Conservation (phyloP, 306 rosid genomes). For the Vicia sativa region DNA sequence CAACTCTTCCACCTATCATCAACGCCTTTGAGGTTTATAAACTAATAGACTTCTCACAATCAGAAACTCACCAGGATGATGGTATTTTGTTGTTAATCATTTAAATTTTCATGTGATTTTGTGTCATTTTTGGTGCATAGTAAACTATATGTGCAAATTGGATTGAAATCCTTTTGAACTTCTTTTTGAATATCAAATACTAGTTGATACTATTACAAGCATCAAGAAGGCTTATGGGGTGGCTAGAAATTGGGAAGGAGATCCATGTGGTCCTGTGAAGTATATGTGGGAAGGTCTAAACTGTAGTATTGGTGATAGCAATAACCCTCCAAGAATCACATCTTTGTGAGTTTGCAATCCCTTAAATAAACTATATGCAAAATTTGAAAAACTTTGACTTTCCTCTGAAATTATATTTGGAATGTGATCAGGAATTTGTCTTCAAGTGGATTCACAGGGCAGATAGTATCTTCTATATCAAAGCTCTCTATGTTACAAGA, state of each 20-base stretch:
- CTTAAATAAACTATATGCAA: background rate
- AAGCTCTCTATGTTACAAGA: slow-evolving; percentile 44
- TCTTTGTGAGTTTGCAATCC: slow-evolving; percentile 48
- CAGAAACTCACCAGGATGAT: slow-evolving; percentile 41
- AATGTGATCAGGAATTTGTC: slow-evolving; percentile 50
- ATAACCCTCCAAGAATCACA: slow-evolving; percentile 48
- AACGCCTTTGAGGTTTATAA: slow-evolving; percentile 48
- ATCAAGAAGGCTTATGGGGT: slow-evolving; percentile 55
- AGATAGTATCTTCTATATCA: slow-evolving; percentile 44
- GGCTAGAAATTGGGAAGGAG: slow-evolving; percentile 61
- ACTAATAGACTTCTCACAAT: slow-evolving; percentile 27
- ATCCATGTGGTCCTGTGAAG: slow-evolving; percentile 55
- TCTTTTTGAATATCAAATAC: background rate
- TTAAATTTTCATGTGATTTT: background rate
- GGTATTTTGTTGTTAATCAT: slow-evolving; percentile 19
- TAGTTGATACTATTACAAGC: slow-evolving; percentile 56
- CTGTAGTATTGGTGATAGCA: slow-evolving; percentile 37
- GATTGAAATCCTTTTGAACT: background rate
- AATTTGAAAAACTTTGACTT: background rate
- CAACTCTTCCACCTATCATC: slow-evolving; percentile 52
- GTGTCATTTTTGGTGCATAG: too few species aligned
- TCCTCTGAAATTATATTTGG: slow-evolving; percentile 1
- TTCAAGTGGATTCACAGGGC: slow-evolving; percentile 51
- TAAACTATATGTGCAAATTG: too few species aligned
- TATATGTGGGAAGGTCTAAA: slow-evolving; percentile 61